Conservation (phyloP, 139 green algal genomes). For the Tetradesmus obliquus region DNA sequence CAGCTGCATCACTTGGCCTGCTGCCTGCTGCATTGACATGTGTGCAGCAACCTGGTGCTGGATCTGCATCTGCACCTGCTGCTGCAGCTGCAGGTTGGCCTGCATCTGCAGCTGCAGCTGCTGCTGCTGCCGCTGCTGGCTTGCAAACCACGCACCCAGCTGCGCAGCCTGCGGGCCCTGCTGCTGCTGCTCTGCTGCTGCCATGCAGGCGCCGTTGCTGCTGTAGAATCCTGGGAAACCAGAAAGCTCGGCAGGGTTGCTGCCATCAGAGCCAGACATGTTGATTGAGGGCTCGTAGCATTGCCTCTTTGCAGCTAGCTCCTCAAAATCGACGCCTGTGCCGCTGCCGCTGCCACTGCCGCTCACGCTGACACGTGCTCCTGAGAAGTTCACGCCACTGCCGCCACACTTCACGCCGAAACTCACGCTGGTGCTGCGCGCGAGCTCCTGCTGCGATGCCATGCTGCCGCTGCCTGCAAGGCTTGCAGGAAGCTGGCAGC, state of each 20-base stretch:
- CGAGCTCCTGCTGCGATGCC: not conserved
- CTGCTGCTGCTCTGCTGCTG: constrained; percentile 8
- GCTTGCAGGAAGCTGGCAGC: not conserved
- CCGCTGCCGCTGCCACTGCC: constrained; percentile 12
- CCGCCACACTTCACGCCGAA: not conserved
- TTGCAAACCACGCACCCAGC: constrained; percentile 28
- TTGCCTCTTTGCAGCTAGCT: not conserved
- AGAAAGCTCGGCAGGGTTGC: not conserved
- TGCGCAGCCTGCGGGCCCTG: not conserved
- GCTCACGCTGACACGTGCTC: not conserved
- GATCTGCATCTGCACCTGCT: constrained; percentile 28
- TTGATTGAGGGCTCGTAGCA: constrained; percentile 10
- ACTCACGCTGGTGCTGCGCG: not conserved
- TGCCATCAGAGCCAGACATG: not conserved
- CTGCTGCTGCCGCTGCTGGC: constrained; percentile 34
- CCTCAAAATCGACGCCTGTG: not conserved
- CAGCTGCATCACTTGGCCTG: constrained; percentile 9
- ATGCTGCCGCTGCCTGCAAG: not conserved
- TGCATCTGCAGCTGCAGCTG: constrained; percentile 27
- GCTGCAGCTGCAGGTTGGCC: constrained; percentile 4
- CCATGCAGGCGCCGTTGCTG: not conserved
- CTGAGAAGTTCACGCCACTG: not conserved
- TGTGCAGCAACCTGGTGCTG: constrained; percentile 12
- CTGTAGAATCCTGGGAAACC: not conserved
- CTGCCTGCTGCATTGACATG: constrained; percentile 32